Conservation (phyloP, 768 basidiomycete species). For the Russula compacta region DNA sequence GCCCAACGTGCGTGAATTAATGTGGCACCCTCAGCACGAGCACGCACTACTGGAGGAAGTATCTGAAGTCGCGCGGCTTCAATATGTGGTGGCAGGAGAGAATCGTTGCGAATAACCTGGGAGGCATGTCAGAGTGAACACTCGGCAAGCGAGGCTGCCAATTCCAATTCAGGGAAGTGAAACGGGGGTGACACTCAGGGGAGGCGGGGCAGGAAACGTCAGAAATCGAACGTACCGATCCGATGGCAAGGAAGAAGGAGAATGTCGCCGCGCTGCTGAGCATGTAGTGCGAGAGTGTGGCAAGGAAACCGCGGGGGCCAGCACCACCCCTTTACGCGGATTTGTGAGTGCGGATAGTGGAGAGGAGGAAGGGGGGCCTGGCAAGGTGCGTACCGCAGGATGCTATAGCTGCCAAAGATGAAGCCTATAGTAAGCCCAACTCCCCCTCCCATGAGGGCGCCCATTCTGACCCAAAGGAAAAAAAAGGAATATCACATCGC, state of each 20-base stretch:
- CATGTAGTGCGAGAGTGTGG: slow-evolving; percentile 97
- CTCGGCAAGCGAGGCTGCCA: neutral
- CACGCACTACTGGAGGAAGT: slow-evolving; percentile 46
- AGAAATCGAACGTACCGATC: slow-evolving; percentile 51
- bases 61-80: slow-evolving; percentile 58
- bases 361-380: neutral
- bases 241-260: slow-evolving; percentile 92
- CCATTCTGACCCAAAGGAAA: slow-evolving; percentile 53
- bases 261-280: slow-evolving; percentile 96
- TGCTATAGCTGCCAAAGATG: slow-evolving; percentile 90
- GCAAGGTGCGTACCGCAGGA: slow-evolving; percentile 57
- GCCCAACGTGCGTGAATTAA: slow-evolving; percentile 73
- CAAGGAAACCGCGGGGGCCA: slow-evolving; percentile 81
- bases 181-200: neutral
- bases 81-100: slow-evolving; percentile 45
- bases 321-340: slow-evolving; percentile 59
- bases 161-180: neutral
- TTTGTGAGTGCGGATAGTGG: neutral
- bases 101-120: slow-evolving; percentile 87
- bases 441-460: slow-evolving; percentile 84
- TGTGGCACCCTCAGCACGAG: slow-evolving; percentile 58
- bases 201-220: neutral
- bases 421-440: slow-evolving; percentile 97
- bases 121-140: neutral
- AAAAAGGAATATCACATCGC: neutral